Base-by-base conservation (phyloP, 176 grass and related monocot species). In the Lolium multiflorum region DNA sequence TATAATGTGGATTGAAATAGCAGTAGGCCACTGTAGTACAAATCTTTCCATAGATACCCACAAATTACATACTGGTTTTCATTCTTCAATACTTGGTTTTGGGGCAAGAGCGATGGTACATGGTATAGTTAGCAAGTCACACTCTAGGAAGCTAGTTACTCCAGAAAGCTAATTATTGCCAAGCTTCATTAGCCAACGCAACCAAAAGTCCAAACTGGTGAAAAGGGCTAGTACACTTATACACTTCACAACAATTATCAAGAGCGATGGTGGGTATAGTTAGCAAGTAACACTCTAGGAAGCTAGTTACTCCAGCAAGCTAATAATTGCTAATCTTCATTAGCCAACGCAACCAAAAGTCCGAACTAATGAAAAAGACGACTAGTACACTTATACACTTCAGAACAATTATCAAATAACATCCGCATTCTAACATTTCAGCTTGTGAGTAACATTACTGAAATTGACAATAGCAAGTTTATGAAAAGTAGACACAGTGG, bases 401-500 rank as follows among this genome's bases (percentile, higher is more conserved):
- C 31, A 35, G 31, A 35, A 35, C 31, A 35, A 35, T 35, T 41
- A 69, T 26, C 22, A 63, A 12, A 63, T 3, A n/a, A 60, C 57
- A 22, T 35, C 7, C 31, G 16, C 15, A 68, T 38, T 67, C 15
- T 39, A 39, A 68, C 1, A 68, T 68, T 18, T 68, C 65, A 68
- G 65, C 7, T 38, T 37, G 15, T 16, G 20, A 20, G 14, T 69
- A 38, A 64, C 24, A 37, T 35, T 70, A 70, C 66, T 70, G 66
- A 71, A 18, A 38, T 2, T 41, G 4, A 3, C 16, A 20, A 17
- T 68, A 28, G 4, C 31, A 18, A 69, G 16, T 69, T 39, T 9
- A 35, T 66, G 63, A 66, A 66, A 66, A 62, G 63, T 24, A 66
- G 63, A 17, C 68, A 74, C 63, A 39, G 17, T 69, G 66, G 28